Conservation (phyloP, 352 stramenopile species). For the Blastocystis sp. region DNA sequence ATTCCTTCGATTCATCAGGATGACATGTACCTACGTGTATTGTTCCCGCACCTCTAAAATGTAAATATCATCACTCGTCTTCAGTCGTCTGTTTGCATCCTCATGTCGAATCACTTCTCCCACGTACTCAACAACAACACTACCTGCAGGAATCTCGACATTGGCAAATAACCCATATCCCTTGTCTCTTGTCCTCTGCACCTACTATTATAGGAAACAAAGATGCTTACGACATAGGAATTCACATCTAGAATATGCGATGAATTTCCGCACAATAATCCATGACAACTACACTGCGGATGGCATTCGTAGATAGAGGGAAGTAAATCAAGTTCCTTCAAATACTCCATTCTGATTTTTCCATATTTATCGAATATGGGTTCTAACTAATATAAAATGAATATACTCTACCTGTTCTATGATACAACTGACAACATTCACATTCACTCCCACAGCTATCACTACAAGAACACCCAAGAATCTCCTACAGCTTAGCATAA, state of each 20-base stretch:
- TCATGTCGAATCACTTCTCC: slow-evolving; percentile 3
- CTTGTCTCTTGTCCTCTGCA: neutral
- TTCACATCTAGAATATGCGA: neutral
- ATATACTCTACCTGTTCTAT: neutral
- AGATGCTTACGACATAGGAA: neutral
- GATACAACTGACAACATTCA: neutral
- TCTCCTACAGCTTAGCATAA: neutral
- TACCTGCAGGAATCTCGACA: neutral
- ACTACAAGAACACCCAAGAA: neutral
- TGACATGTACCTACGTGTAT: neutral
- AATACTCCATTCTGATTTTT: neutral
- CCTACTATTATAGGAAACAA: neutral
- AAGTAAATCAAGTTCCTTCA: neutral
- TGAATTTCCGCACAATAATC: neutral
- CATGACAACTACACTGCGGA: neutral
- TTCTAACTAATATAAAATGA: neutral
- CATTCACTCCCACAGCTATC: neutral
- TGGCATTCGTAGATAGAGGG: neutral
- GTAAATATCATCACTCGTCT: neutral
- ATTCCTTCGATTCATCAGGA: neutral
- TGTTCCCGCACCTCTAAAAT: neutral
- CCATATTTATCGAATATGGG: neutral
- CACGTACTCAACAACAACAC: neutral
- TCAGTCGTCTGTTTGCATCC: neutral
- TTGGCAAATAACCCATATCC: neutral